Evolutionary conservation across 495 filamentous ascomycete species (phyloP).

Genomic region (Sabuloglossum arenarium): DNA sequence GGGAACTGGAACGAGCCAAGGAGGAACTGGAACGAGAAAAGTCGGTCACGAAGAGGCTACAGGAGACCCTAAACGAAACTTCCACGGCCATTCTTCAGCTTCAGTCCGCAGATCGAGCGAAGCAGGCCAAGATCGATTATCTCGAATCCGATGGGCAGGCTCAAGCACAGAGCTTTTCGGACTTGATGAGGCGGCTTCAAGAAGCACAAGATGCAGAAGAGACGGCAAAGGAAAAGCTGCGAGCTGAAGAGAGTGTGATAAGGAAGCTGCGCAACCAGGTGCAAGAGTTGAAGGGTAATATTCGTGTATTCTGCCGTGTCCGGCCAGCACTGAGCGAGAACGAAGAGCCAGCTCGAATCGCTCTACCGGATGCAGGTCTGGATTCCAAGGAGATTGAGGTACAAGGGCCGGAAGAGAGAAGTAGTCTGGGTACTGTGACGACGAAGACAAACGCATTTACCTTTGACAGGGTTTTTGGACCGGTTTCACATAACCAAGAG

Average conservation of each 20-base stretch:
- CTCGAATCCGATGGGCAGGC: conserved; percentile 74
- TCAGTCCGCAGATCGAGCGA: conserved; percentile 50
- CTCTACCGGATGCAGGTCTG: conserved; percentile 51
- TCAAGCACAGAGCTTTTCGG: conserved; percentile 58
- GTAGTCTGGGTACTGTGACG: conserved; percentile 50
- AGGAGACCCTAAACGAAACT: conserved; percentile 46
- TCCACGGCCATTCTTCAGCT: conserved; percentile 40
- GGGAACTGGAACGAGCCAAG: conserved; percentile 26
- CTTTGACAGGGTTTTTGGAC: conserved; percentile 87
- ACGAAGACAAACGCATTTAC: conserved; percentile 67
- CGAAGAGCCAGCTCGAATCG: conserved; percentile 43
- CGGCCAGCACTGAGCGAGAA: conserved; percentile 48
- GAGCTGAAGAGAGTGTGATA: conserved; percentile 75
- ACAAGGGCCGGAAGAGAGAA: conserved; percentile 63
- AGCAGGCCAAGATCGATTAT: conserved; percentile 63
- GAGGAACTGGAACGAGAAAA: conserved; percentile 38
- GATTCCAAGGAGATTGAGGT: conserved; percentile 76
- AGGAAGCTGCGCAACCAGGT: conserved; percentile 94
- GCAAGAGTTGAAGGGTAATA: conserved; percentile 97
- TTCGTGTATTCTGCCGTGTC: conserved; percentile 92
- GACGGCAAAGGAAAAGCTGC: conserved; percentile 57
- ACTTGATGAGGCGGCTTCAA: conserved; percentile 54
- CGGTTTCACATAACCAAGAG: conserved; percentile 52
- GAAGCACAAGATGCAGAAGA: conserved; percentile 49
- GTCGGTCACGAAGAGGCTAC: conserved; percentile 20